A percentile compares a stretch with the other conserved stretches of the same genome.
Conservation (phyloP, 345 rosid genomes). For the Corymbia maculata region DNA sequence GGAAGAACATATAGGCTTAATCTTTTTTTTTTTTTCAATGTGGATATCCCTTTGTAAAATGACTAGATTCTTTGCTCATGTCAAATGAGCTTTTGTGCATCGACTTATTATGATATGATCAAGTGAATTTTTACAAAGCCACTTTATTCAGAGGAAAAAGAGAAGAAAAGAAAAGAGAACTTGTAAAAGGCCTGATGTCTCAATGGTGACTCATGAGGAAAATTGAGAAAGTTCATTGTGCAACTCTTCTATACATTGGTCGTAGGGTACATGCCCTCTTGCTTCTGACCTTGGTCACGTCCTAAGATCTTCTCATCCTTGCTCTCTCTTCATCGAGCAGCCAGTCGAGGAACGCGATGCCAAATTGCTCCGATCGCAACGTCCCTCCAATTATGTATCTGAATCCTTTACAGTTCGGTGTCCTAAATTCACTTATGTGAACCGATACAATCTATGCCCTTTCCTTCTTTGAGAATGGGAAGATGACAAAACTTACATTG, state of each 20-base stretch:
- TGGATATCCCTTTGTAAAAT: neutral
- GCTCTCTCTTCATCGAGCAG: neutral
- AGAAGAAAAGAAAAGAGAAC: too few species aligned
- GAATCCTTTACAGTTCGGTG: neutral
- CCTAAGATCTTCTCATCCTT: neutral
- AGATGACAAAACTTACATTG: neutral
- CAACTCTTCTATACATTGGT: too few species aligned
- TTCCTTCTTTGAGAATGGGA: neutral
- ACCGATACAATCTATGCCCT: rapidly evolving
- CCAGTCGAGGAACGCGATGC: rapidly evolving
- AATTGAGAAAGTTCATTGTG: neutral
- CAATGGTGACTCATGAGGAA: neutral
- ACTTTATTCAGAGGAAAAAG: neutral
- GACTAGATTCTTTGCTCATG: neutral
- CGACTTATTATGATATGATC: neutral
- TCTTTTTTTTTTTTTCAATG: too few species aligned
- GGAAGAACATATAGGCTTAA: neutral
- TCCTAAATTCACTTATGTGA: neutral
- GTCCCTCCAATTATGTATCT: neutral
- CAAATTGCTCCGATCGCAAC: rapidly evolving
- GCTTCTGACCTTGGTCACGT: neutral
- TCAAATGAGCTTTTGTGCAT: neutral
- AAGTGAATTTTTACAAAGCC: neutral
- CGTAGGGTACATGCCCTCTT: neutral
- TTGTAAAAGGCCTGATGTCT: neutral